These are phyloP conservation scores for Telopea speciosissima DNA, from an alignment of 177 flowering plant genomes.

Conservation along the genomic window DNA sequence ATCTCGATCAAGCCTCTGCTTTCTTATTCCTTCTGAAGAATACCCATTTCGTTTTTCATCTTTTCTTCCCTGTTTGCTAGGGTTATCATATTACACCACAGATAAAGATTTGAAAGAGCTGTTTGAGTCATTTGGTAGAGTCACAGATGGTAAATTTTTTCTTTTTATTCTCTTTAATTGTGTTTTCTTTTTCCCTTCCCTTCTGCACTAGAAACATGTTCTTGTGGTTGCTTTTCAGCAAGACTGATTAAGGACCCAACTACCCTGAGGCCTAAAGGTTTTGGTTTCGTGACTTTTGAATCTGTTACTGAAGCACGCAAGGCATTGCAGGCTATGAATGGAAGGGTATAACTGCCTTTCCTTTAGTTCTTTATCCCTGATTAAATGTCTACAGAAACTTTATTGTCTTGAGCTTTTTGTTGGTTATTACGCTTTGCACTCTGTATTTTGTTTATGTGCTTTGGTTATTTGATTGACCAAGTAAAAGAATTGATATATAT, in stretches of 20 bases:
- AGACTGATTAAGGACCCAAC: slow-evolving; percentile 45
- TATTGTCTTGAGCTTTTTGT: too few relatives aligned
- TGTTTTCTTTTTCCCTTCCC: not conserved
- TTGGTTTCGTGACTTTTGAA: slow-evolving; percentile 61
- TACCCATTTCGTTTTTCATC: not conserved
- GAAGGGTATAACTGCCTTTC: slow-evolving; percentile 41
- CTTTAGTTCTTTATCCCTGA: not conserved
- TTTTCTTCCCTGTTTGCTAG: slow-evolving; percentile 20
- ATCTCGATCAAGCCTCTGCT: slow-evolving; percentile 9
- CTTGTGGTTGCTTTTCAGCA: slow-evolving; percentile 28
- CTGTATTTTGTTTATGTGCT: too few relatives aligned
- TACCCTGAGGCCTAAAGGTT: slow-evolving; percentile 72
- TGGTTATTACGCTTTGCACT: too few relatives aligned
- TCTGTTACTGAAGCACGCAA: slow-evolving; percentile 50
- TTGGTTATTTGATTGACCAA: too few relatives aligned
- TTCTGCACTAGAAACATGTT: not conserved
- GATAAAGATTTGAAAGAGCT: slow-evolving; percentile 29
- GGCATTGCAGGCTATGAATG: slow-evolving; percentile 65
- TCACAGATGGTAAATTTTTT: slow-evolving; percentile 45
- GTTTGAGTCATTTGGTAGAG: slow-evolving; percentile 58
- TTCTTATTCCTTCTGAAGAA: not conserved
- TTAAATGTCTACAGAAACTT: too few relatives aligned
- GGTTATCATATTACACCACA: slow-evolving; percentile 57
- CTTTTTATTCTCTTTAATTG: not conserved
- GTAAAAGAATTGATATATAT: too few relatives aligned